A percentile compares a stretch with the other conserved stretches of the same genome.
phyloP scores from a whole-genome alignment of 2,329 filamentous ascomycete species.

The Pseudopyricularia cyperi region DNA sequence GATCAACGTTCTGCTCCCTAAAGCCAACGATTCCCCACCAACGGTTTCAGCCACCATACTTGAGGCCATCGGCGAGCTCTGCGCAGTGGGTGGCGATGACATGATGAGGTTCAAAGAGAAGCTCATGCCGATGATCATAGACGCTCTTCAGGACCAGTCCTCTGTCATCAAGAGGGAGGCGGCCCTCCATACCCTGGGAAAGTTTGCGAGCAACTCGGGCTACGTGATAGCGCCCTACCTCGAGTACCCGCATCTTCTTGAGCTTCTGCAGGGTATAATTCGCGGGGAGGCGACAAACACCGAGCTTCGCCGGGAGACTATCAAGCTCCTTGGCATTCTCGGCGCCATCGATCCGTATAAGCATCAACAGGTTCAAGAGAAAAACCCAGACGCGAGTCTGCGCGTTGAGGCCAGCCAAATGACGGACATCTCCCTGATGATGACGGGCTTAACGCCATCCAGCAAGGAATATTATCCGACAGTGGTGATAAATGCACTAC shows the following conservation, averaged over 20 bases:
- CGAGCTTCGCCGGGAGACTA: slow-evolving; percentile 79
- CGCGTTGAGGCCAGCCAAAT: slow-evolving; percentile 51
- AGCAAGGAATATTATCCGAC: slow-evolving; percentile 98
- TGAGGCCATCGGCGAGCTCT: slow-evolving; percentile 86
- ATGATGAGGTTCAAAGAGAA: slow-evolving; percentile 86
- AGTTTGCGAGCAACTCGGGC: slow-evolving; percentile 88
- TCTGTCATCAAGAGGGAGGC: slow-evolving; percentile 84
- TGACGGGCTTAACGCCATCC: slow-evolving; percentile 90
- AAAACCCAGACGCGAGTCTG: slow-evolving; percentile 67
- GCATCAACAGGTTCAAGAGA: slow-evolving; percentile 84
- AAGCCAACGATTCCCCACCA: slow-evolving; percentile 71
- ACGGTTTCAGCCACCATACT: slow-evolving; percentile 91
- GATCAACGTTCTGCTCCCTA: slow-evolving; percentile 86
- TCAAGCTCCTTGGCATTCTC: slow-evolving; percentile 90
- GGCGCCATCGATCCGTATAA: slow-evolving; percentile 94
- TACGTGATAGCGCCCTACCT: slow-evolving; percentile 96
- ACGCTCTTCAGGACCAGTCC: slow-evolving; percentile 86
- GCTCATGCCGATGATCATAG: slow-evolving; percentile 90
- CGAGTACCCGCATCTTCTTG: slow-evolving; percentile 86
- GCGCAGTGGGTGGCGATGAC: slow-evolving; percentile 83
- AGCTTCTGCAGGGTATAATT: slow-evolving; percentile 87
- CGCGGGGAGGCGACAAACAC: slow-evolving; percentile 78
- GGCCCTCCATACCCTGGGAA: slow-evolving; percentile 78
- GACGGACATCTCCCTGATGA: slow-evolving; percentile 94
- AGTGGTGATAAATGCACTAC: slow-evolving; percentile 88